Conservation (phyloP, 805 yeast species). For the Maudiozyma bulderi region DNA sequence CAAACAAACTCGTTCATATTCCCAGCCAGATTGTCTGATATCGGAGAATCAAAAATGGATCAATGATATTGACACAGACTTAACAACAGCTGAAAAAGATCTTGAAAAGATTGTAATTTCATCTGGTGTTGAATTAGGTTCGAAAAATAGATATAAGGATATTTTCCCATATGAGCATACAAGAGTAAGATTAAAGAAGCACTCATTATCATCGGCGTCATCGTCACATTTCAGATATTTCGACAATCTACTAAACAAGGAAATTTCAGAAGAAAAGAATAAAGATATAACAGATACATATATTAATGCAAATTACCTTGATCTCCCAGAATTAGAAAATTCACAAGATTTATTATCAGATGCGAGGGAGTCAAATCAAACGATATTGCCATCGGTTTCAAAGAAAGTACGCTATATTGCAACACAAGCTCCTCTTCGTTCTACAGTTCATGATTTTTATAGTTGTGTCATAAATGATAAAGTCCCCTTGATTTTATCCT, state of each 20-base stretch:
- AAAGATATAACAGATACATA: slow-evolving; percentile 39
- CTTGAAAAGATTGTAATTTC: slow-evolving; percentile 36
- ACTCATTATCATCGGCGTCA: slow-evolving; percentile 3
- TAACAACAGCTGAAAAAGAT: slow-evolving; percentile 11
- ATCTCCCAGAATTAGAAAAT: slow-evolving; percentile 12
- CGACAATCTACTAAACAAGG: neutral
- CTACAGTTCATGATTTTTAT: slow-evolving; percentile 79
- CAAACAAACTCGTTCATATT: slow-evolving; percentile 13
- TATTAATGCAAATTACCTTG: slow-evolving; percentile 77
- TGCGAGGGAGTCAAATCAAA: slow-evolving; percentile 3
- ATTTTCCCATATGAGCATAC: slow-evolving; percentile 82
- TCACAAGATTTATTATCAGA: slow-evolving; percentile 1
- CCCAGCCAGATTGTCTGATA: slow-evolving; percentile 13
- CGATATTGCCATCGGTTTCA: slow-evolving; percentile 10
- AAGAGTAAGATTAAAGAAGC: slow-evolving; percentile 49
- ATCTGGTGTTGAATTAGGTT: slow-evolving; percentile 72
- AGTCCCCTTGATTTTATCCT: slow-evolving; percentile 59
- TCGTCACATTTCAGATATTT: neutral
- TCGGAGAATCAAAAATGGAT: slow-evolving; percentile 7
- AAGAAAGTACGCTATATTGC: slow-evolving; percentile 54
- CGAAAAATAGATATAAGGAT: slow-evolving; percentile 80
- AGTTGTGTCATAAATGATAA: slow-evolving; percentile 57
- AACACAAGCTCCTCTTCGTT: slow-evolving; percentile 75
- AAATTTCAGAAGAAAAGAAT: slow-evolving; percentile 11
- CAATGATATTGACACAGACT: slow-evolving; percentile 12